Evolutionary conservation across 2,329 filamentous ascomycete genomes (phyloP).

Genomic region (Penicillium sp.): DNA sequence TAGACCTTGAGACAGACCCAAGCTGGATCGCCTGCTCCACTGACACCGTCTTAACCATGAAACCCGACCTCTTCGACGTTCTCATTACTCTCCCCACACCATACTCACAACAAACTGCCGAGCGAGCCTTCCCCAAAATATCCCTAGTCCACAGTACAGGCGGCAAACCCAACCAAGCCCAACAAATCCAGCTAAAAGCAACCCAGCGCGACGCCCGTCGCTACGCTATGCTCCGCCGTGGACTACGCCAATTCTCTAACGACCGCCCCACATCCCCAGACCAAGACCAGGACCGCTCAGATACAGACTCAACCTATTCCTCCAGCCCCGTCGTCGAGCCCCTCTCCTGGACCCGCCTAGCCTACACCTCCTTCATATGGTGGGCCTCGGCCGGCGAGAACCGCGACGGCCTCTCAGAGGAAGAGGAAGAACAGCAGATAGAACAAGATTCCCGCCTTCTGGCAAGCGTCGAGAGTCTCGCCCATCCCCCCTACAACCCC

Average conservation of each 20-base stretch:
- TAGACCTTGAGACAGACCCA: constrained; percentile 39
- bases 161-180: constrained; percentile 40
- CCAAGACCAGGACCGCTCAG: constrained; percentile 34
- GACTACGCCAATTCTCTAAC: constrained; percentile 48
- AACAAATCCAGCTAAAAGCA: constrained; percentile 61
- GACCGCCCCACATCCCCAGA: constrained; percentile 22
- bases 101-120: constrained; percentile 56
- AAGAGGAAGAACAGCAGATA: constrained; percentile 49
- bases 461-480: constrained; percentile 35
- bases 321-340: constrained; percentile 53
- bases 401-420: constrained; percentile 53
- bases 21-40: constrained; percentile 96
- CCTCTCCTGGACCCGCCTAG: constrained; percentile 58
- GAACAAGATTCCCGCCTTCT: constrained; percentile 46
- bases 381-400: constrained; percentile 65
- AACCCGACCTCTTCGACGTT: constrained; percentile 83
- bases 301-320: constrained; percentile 43
- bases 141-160: constrained; percentile 60
- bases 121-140: constrained; percentile 72
- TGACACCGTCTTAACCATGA: constrained; percentile 85
- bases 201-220: constrained; percentile 87
- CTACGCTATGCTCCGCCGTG: constrained; percentile 66
- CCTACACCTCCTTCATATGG: constrained; percentile 64
- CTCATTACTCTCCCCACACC: constrained; percentile 75
- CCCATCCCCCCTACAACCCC: constrained; percentile 18